Evolutionary conservation across 768 basidiomycete genomes (phyloP).

Genomic region (Kwoniella bestiolae): DNA sequence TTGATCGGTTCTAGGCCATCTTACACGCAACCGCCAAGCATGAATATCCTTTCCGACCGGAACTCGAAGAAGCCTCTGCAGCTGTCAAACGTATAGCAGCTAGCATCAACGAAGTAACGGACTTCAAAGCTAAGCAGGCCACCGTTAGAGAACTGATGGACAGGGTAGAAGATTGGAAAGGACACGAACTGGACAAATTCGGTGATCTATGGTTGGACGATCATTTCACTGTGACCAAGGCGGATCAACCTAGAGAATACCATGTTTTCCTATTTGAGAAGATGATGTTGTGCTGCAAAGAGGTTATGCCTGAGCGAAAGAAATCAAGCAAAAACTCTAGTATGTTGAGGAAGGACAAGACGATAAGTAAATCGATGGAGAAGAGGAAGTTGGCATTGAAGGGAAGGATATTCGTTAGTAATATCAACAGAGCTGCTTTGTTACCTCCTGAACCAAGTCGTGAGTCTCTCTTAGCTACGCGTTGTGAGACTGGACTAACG

Average conservation of each 20-base stretch:
- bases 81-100: constrained; percentile 92
- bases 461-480: constrained; percentile 33
- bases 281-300: constrained; percentile 98
- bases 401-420: constrained; percentile 95
- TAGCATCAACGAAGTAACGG: constrained; percentile 95
- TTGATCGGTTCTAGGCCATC: constrained; percentile 32
- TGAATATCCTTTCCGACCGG: constrained; percentile 61
- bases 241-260: constrained; percentile 94
- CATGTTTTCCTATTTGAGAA: constrained; percentile 98
- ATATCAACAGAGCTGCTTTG: constrained; percentile 82
- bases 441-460: constrained; percentile 66
- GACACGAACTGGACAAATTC: constrained; percentile 91
- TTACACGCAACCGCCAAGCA: constrained; percentile 47
- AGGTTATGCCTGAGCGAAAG: constrained; percentile 66
- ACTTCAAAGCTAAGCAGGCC: constrained; percentile 81
- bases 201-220: constrained; percentile 93
- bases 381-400: constrained; percentile 84
- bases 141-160: constrained; percentile 82
- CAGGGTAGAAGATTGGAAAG: constrained; percentile 98
- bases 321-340: constrained; percentile 82
- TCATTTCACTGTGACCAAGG: constrained; percentile 92
- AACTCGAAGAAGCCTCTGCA: constrained; percentile 79
- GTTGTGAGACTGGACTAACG: neutral
- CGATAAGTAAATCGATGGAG: constrained; percentile 67
- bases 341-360: constrained; percentile 75